These are phyloP conservation scores for Barnettozyma populi DNA, from an alignment of 805 yeast genomes.

Conservation along the genomic window DNA sequence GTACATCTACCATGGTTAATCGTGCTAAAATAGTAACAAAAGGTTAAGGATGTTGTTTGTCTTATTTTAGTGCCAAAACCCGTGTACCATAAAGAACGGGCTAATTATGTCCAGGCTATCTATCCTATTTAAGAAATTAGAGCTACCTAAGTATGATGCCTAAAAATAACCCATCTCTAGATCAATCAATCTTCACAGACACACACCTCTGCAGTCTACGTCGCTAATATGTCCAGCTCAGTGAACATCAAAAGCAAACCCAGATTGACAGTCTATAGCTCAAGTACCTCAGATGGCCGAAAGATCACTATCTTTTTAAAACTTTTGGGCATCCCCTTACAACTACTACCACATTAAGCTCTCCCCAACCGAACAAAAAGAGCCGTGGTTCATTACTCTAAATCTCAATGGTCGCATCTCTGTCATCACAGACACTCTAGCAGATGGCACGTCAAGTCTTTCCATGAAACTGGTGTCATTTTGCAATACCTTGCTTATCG, in stretches of 20 bases:
- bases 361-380: constrained; percentile 40
- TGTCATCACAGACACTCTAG: constrained; percentile 33
- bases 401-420: constrained; percentile 63
- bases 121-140: too few relatives aligned
- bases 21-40: too few relatives aligned
- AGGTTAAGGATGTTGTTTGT: too few relatives aligned
- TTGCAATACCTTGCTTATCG: constrained; percentile 50
- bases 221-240: not conserved
- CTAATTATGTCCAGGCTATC: too few relatives aligned
- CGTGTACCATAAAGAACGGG: too few relatives aligned
- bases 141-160: too few relatives aligned
- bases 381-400: constrained; percentile 46
- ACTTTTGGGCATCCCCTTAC: constrained; percentile 26
- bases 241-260: not conserved
- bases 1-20: too few relatives aligned
- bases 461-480: constrained; percentile 57
- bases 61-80: too few relatives aligned
- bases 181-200: too few relatives aligned
- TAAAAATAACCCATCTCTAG: too few relatives aligned
- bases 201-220: too few relatives aligned
- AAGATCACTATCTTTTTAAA: constrained; percentile 32
- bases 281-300: constrained; percentile 34
- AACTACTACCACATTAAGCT: constrained; percentile 36
- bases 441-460: constrained; percentile 33
- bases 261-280: constrained; percentile 28